Evolutionary conservation across 306 rosid genomes (phyloP).

Genomic region (Coriaria nepalensis): DNA sequence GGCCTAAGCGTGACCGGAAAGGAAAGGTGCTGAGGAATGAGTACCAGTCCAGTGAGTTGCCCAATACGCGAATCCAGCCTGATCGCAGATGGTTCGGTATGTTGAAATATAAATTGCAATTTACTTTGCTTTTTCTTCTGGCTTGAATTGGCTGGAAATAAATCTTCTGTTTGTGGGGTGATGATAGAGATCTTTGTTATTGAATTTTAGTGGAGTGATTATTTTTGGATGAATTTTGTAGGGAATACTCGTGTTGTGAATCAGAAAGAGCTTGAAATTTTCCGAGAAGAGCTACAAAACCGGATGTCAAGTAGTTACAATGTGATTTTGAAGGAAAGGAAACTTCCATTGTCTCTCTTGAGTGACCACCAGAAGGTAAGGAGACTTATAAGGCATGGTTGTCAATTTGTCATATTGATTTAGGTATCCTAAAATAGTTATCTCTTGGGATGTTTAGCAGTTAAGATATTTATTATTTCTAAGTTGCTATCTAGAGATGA

Average conservation of each 20-base stretch:
- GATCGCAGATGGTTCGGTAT: constrained; percentile 82
- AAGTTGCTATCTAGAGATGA: background rate
- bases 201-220: background rate
- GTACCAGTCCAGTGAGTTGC: constrained; percentile 58
- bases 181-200: background rate
- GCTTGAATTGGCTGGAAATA: background rate
- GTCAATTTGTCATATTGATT: too few species aligned
- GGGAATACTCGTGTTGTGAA: constrained; percentile 67
- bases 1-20: constrained; percentile 48
- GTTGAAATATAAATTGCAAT: background rate
- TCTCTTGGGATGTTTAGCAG: too few species aligned
- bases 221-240: constrained; percentile 15
- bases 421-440: too few species aligned
- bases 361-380: constrained; percentile 77
- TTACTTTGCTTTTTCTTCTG: background rate
- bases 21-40: constrained; percentile 54
- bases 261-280: constrained; percentile 73
- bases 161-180: background rate
- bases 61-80: constrained; percentile 74
- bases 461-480: background rate
- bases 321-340: constrained; percentile 69
- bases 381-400: too few species aligned
- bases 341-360: constrained; percentile 63
- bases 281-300: constrained; percentile 57
- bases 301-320: constrained; percentile 56